Evolutionary conservation across 202 grass and related monocot genomes (phyloP), one percentile per base, ranked within the genome.

Genomic region (Panicum virgatum): DNA sequence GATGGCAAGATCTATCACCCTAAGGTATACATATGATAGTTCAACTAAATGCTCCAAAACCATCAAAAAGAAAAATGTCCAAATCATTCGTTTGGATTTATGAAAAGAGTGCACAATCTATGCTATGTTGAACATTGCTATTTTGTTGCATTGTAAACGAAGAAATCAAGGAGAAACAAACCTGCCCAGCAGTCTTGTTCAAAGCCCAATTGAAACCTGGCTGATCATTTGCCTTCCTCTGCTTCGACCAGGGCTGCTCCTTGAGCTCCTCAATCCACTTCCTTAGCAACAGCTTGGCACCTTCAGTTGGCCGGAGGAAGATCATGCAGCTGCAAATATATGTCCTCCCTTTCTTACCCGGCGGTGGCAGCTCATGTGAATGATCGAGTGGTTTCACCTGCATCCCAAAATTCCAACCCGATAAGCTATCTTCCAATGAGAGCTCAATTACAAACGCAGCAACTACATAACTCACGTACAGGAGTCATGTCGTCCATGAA

Each of bases 281-380:
- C 82, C 79, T 92, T 79, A 96, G 40, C 65, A 99, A 66, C 40
- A 86, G 19, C 75, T 99, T 96, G 5, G 92, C 87, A 53, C 96
- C 91, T 77, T 93, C 84, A 0, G 92, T 96, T 1, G 96, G 92
- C 32, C 81, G 88, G 30, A 99, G 87, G 80, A 90, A 96, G 66
- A 99, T 96, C 92, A 99, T 96, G 63, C 96, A 99, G 83, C 96
- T 99, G 83, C 96, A 99, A 71, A 99, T 99, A 60, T 99, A 99
- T 5, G 96, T 90, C 54, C 96, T 86, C 45, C 96, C 96, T 72
- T 96, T 99, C 85, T 93, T 99, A 39, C 96, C 92, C 3, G 92
- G 92, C 1, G 90, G 96, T 5, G 92, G 96, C 59, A 99, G 75
- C 76, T 86, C 91, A 84, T 99, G 92, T 40, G 92, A 82, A 82